phyloP scores from a whole-genome alignment of 352 stramenopile genomes.

The Pseudoperonospora humuli region DNA sequence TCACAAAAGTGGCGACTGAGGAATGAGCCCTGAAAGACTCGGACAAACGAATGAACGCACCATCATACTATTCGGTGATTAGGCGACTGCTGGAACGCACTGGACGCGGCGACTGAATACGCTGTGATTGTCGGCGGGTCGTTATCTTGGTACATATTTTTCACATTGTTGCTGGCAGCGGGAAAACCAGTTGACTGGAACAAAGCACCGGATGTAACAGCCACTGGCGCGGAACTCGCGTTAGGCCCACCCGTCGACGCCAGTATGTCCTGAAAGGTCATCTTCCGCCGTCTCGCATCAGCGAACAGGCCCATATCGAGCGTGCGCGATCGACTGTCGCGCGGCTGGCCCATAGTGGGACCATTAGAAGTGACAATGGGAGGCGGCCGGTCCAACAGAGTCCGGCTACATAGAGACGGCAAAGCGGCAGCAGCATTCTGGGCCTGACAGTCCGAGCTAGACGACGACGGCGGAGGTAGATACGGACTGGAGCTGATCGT shows the following conservation, averaged over 20 bases:
- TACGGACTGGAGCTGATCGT: conserved; percentile 53
- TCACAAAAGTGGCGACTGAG: conserved; percentile 10
- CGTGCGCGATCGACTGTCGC: conserved; percentile 74
- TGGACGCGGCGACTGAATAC: conserved; percentile 14
- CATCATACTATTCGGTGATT: conserved; percentile 54
- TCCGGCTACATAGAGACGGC: conserved; percentile 54
- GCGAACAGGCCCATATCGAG: conserved; percentile 81
- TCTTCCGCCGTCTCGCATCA: conserved; percentile 67
- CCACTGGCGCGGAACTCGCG: conserved; percentile 5
- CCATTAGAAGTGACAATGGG: conserved; percentile 21
- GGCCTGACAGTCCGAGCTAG: conserved; percentile 12
- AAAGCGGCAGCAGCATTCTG: conserved; percentile 24
- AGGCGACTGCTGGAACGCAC: conserved; percentile 13
- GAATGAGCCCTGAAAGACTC: conserved; percentile 3
- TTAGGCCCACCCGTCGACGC: conserved; percentile 34
- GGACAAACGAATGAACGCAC: conserved; percentile 20
- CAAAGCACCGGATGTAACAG: conserved; percentile 8
- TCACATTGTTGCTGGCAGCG: conserved; percentile 18
- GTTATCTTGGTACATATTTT: conserved; percentile 48
- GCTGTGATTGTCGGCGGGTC: conserved; percentile 8
- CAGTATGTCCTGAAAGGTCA: conserved; percentile 87
- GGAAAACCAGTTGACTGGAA: conserved; percentile 9
- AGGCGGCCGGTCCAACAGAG: conserved; percentile 24
- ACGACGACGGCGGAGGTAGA: conserved; percentile 18
- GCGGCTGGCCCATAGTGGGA: conserved; percentile 60